Base-by-base conservation (phyloP, 495 filamentous ascomycete species). In the Acidiella bohemica region DNA sequence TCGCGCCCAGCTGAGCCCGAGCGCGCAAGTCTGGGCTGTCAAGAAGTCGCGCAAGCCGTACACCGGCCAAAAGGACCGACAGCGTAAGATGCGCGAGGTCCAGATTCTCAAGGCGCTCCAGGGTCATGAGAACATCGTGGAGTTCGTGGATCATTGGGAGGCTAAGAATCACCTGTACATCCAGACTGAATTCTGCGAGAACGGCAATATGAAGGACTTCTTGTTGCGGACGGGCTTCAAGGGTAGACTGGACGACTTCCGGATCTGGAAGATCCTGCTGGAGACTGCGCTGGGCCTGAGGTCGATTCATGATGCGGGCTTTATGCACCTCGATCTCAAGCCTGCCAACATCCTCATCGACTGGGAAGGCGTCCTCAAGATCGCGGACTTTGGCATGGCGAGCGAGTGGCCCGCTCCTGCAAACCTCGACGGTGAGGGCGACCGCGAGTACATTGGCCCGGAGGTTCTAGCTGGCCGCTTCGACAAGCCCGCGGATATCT, bases 251-350 rank as follows among this genome's bases (percentile, higher is more conserved):
- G 90, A 97, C 64, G 90, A 96, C 56, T 97, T 96, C 58, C 70
- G 90, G 19, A 92, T 96, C 51, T 97, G 90, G 90, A 97, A 97
- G 60, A 85, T 96, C 29, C 62, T 94, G 46, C 68, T 92, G 7
- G 90, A 97, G 54, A 49, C 90, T 26, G 68, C 76, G 47, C 63
- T 78, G 81, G 90, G 92, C 14, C 55, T 97, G 42, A 76, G 80
- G 58, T 78, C 85, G 25, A 86, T 97, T 40, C 90, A 97, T 57
- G 72, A 81, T 41, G 74, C 72, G 28, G 84, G 81, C 3, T 88
- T 84, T 54, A 86, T 95, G 39, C 90, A 97, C 57, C 73, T 96
- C 13, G 90, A 97, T 53, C 60, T 97, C 20, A 97, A 97, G 57
- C 90, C 90, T 10, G 88, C 88, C 22, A 97, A 97, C 49, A 71